Conservation (phyloP, 2,329 filamentous ascomycete genomes). For the Talaromyces sp. region DNA sequence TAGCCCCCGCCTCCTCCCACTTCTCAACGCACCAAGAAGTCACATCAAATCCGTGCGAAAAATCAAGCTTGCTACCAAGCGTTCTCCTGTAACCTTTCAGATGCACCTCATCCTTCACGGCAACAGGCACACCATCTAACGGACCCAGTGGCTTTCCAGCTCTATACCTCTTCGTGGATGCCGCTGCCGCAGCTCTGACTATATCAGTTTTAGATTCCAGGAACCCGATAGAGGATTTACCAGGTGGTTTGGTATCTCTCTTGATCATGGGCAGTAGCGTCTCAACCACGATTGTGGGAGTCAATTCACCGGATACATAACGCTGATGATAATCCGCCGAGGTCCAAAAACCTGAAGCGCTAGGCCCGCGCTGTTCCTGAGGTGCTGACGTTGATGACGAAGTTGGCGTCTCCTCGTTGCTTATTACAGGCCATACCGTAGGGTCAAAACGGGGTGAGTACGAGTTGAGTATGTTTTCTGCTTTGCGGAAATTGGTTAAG, state of each 20-base stretch:
- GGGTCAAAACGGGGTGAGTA: conserved; percentile 55
- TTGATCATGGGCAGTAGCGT: conserved; percentile 67
- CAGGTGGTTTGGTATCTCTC: conserved; percentile 51
- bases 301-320: conserved; percentile 66
- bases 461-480: conserved; percentile 53
- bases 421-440: conserved; percentile 49
- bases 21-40: conserved; percentile 69
- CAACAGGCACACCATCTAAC: conserved; percentile 77
- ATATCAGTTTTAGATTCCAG: conserved; percentile 62
- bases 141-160: conserved; percentile 62
- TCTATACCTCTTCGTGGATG: conserved; percentile 69
- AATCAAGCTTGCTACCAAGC: conserved; percentile 60
- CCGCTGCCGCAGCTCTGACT: conserved; percentile 64
- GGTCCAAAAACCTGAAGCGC: conserved; percentile 57
- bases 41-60: conserved; percentile 47
- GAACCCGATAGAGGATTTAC: conserved; percentile 69
- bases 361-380: conserved; percentile 34
- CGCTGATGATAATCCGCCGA: conserved; percentile 72
- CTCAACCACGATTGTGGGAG: conserved; percentile 68
- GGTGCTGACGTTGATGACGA: conserved; percentile 25
- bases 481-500: conserved; percentile 54
- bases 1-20: conserved; percentile 69
- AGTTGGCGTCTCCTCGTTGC: conserved; percentile 20
- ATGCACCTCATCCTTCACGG: conserved; percentile 76
- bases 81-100: conserved; percentile 67